Base-by-base conservation (phyloP, 352 stramenopile species). In the Lagenidium sp. region DNA sequence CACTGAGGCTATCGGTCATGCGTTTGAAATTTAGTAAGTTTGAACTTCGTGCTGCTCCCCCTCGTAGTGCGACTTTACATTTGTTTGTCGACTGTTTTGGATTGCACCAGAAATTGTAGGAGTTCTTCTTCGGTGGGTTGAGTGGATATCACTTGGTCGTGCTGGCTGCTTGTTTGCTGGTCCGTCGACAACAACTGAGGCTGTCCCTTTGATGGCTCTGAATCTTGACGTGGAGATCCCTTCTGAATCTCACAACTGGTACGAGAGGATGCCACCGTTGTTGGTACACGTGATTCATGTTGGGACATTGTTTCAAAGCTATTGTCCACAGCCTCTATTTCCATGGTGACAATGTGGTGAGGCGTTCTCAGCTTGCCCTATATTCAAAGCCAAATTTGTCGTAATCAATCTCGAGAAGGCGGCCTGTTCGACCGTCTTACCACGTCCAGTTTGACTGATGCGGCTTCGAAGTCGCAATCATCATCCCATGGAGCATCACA, bases 341-440 rank as follows among this genome's bases (percentile, higher is more conserved):
- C 46, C 48, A 73, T 57, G 13, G 51, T 50, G 7, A 73, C 53
- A 20, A 57, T 28, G 21, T 73, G 63, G 25, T 67, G 56, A 21
- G 55, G 56, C 8, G 58, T 73, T 0, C 53, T 38, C 15, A 73
- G 43, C n/a, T 41, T 47, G 19, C 63, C 63, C 63, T 73, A 32
- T 13, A 25, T 15, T n/a, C n/a, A n/a, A n/a, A n/a, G n/a, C n/a
- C n/a, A n/a, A n/a, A n/a, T n/a, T n/a, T n/a, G n/a, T n/a, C n/a
- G n/a, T n/a, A n/a, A n/a, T n/a, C n/a, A n/a, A n/a, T n/a, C n/a
- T n/a, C n/a, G n/a, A n/a, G n/a, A n/a, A n/a, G n/a, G n/a, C n/a
- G n/a, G n/a, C n/a, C n/a, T n/a, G n/a, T n/a, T n/a, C n/a, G n/a
- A n/a, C n/a, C n/a, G n/a, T n/a, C n/a, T n/a, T 47, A 68, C 57